Base-by-base conservation (phyloP, 2,329 filamentous ascomycete species). In the Ceratocystis variospora region DNA sequence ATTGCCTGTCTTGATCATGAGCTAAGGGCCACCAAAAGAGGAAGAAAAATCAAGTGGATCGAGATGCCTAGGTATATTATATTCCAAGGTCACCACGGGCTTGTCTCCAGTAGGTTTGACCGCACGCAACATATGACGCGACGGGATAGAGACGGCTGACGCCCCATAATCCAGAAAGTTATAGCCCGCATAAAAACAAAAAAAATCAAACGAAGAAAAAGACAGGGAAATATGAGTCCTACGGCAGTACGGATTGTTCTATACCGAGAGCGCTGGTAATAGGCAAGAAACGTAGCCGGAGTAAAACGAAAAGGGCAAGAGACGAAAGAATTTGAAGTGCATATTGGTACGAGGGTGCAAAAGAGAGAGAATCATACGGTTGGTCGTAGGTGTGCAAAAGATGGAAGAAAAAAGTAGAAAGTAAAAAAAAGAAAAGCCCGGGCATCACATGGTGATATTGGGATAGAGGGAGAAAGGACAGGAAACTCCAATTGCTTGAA, bases 331-430 rank as follows among this genome's bases (percentile, higher is more conserved):
- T 37, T 59, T 15, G 3, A 25, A 8, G 63, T 31, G 44, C 37
- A 59, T 62, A 15, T 22, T 15, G 8, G 33, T 17, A 25, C 5
- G 22, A 68, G 31, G 37, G 12, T n/a, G 25, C 28, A 41, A 63
- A 63, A 59, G 37, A 53, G 48, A 53, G 48, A 53, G 22, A 53
- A 53, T 53, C 48, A 53, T 53, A 28, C 15, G 48, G 22, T 53
- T 53, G 48, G 48, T 53, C 48, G 48, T 53, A 53, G 37, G 48
- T 53, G 48, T 53, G 48, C 48, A 22, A 62, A 33, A 59, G 17
- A 33, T 41, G 19, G 12, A 64, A 64, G 31, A 25, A 31, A 66
- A 67, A 59, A 33, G 61, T 22, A 59, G 41, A 68, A 31, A 25
- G 31, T 5, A 46, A 61, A 53, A 64, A 41, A 61, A 41, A 62